Base-by-base conservation (phyloP, 768 basidiomycete species). In the Phlebiopsis flavidoalba region DNA sequence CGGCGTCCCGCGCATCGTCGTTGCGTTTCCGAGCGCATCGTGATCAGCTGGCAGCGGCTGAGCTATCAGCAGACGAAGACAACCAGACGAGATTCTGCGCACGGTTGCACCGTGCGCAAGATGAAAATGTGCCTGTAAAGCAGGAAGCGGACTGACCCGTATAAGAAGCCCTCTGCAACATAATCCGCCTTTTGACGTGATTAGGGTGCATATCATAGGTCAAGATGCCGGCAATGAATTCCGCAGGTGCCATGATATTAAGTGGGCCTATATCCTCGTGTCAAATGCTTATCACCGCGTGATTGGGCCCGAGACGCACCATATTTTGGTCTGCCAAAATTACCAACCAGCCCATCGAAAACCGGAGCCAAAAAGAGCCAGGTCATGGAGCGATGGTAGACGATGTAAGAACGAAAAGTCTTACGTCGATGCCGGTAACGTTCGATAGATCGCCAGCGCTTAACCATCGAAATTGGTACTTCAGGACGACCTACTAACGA, bases 181-280 rank as follows among this genome's bases (percentile, higher is more conserved):
- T 86, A n/a, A 74, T 0, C 77, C 73, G 0, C 70, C 74, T 54
- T 80, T 64, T 35, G 69, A 77, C 37, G 67, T 72, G 0, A 80
- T 80, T 67, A 83, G 86, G 1, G 91, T 91, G 91, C 91, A 93
- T 3, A 75, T n/a, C 75, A 64, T 85, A 85, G 0, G 89, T 89
- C 48, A 87, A 66, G 31, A 83, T 70, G 0, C 80, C 87, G 0
- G 86, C 83, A 0, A 81, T 43, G 17, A 78, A 60, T 0, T 83
- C 86, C 35, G 85, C 83, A 0, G 89, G 86, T 11, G 79, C 80
- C 79, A 91, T 86, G 33, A 87, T 74, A 63, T 88, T 91, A 64
- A 91, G 75, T 0, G 83, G 70, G 17, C 91, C 91, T 85, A 55
- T 11, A 17, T n/a, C 40, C 12, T 17, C 12, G 17, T 4, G 48